Percentiles rank a stretch among this genome's conserved stretches.
Conservation (phyloP, 2,329 filamentous ascomycete species). For the Tympanopsis confertula region DNA sequence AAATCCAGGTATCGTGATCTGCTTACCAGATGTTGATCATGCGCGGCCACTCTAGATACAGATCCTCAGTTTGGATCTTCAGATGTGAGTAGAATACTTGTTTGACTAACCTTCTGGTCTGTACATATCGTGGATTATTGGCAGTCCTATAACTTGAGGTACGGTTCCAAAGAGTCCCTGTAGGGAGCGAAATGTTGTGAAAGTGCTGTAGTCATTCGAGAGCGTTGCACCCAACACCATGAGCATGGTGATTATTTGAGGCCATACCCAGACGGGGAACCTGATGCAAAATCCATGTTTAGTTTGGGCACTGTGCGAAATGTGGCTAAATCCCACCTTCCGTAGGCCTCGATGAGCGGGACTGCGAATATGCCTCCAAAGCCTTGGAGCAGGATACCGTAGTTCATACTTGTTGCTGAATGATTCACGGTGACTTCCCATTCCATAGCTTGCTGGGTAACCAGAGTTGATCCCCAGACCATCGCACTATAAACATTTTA, state of each 20-base stretch:
- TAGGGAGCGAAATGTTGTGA: slow-evolving; percentile 22
- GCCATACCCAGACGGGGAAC: slow-evolving; percentile 27
- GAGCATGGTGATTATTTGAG: slow-evolving; percentile 21
- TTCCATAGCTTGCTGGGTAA: slow-evolving; percentile 21
- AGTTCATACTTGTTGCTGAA: slow-evolving; percentile 23
- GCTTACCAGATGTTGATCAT: slow-evolving; percentile 20
- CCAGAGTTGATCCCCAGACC: slow-evolving; percentile 24
- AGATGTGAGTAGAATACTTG: neutral
- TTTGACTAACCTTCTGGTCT: neutral
- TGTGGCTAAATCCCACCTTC: slow-evolving; percentile 18
- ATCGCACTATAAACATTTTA: slow-evolving; percentile 13
- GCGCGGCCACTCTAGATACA: slow-evolving; percentile 16
- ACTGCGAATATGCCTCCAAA: slow-evolving; percentile 22
- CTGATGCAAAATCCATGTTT: slow-evolving; percentile 11
- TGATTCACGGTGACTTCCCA: slow-evolving; percentile 18
- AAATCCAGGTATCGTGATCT: no score
- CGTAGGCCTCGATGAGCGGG: slow-evolving; percentile 23
- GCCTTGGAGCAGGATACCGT: slow-evolving; percentile 22
- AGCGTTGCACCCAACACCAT: slow-evolving; percentile 25
- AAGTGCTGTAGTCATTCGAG: slow-evolving; percentile 22
- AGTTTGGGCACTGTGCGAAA: neutral
- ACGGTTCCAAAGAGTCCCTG: slow-evolving; percentile 23
- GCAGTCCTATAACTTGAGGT: slow-evolving; percentile 23
- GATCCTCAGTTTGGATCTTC: no score
- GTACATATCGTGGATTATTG: slow-evolving; percentile 25